Percentiles rank a stretch among this genome's conserved stretches.
Evolutionary conservation across 1,284 basidiomycete species (phyloP).

Genomic region (Fomes fomentarius): DNA sequence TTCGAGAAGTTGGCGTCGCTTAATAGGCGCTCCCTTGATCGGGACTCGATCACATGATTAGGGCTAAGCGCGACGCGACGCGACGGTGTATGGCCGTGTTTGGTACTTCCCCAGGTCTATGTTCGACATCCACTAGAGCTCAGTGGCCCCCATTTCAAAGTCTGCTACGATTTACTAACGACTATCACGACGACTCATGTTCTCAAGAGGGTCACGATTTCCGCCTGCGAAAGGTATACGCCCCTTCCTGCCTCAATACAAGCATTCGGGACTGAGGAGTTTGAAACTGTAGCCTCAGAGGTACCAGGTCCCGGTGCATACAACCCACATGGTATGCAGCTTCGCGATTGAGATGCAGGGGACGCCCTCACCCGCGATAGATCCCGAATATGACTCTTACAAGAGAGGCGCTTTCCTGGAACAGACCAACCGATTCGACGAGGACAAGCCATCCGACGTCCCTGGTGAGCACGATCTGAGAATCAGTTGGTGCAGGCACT

Average conservation of each 20-base stretch:
- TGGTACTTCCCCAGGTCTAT: neutral
- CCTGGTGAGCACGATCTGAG: conserved; percentile 39
- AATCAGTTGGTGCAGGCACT: neutral
- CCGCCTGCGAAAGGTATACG: neutral
- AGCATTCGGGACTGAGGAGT: neutral
- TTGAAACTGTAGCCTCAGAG: conserved; percentile 7
- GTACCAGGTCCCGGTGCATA: conserved; percentile 36
- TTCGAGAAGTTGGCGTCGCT: neutral
- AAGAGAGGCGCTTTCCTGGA: conserved; percentile 61
- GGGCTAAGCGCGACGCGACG: neutral
- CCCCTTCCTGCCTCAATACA: neutral
- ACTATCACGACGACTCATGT: conserved; percentile 1
- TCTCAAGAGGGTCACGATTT: neutral
- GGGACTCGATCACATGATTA: conserved; percentile 9
- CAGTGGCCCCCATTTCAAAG: neutral
- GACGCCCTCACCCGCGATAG: conserved; percentile 23
- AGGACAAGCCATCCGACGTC: conserved; percentile 43
- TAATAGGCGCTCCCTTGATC: neutral
- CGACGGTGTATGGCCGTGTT: conserved; percentile 11
- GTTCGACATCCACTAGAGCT: neutral
- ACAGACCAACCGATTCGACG: conserved; percentile 52
- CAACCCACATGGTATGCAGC: conserved; percentile 26
- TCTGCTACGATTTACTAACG: neutral
- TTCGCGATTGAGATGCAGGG: neutral
- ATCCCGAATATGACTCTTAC: conserved; percentile 49